These are phyloP conservation scores for Aspergillus conjunctus DNA, from an alignment of 495 filamentous ascomycete genomes.

Conservation along the genomic window DNA sequence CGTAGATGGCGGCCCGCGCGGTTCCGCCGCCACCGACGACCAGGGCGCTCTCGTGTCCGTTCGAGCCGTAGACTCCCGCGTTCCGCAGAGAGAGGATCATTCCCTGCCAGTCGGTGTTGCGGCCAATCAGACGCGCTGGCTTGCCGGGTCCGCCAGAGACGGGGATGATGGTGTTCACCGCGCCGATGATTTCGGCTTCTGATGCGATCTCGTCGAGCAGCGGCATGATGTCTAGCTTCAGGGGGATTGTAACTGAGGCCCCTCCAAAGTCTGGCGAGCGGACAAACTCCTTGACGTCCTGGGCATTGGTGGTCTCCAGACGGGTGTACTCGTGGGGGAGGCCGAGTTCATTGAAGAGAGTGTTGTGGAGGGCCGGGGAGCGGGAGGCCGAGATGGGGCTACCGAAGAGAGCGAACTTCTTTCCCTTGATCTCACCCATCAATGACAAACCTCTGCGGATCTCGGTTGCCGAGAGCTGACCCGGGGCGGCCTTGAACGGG, in stretches of 20 bases:
- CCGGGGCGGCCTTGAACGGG: conserved; percentile 90
- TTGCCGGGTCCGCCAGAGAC: conserved; percentile 33
- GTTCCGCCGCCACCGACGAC: conserved; percentile 93
- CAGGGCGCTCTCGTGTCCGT: conserved; percentile 42
- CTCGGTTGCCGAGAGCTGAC: conserved; percentile 89
- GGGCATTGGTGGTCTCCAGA: conserved; percentile 70
- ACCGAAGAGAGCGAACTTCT: conserved; percentile 85
- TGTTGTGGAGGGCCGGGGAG: conserved; percentile 88
- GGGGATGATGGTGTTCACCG: conserved; percentile 91
- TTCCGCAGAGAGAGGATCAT: conserved; percentile 82
- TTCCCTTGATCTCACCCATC: conserved; percentile 76
- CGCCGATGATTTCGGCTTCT: conserved; percentile 82
- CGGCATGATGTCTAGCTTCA: conserved; percentile 86
- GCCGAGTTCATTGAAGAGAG: conserved; percentile 74
- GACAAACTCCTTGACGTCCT: conserved; percentile 68
- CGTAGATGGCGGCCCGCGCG: conserved; percentile 87
- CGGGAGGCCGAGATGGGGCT: conserved; percentile 77
- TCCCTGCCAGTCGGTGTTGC: conserved; percentile 96
- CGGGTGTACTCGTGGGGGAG: conserved; percentile 86
- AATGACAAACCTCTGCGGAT: conserved; percentile 77
- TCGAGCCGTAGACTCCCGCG: conserved; percentile 58
- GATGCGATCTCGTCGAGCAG: conserved; percentile 76
- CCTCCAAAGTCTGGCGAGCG: conserved; percentile 78
- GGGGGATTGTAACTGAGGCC: conserved; percentile 91
- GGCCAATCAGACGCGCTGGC: conserved; percentile 65